These are phyloP conservation scores for Starmerella vaccinii DNA, from an alignment of 805 yeast species.

Conservation along the genomic window DNA sequence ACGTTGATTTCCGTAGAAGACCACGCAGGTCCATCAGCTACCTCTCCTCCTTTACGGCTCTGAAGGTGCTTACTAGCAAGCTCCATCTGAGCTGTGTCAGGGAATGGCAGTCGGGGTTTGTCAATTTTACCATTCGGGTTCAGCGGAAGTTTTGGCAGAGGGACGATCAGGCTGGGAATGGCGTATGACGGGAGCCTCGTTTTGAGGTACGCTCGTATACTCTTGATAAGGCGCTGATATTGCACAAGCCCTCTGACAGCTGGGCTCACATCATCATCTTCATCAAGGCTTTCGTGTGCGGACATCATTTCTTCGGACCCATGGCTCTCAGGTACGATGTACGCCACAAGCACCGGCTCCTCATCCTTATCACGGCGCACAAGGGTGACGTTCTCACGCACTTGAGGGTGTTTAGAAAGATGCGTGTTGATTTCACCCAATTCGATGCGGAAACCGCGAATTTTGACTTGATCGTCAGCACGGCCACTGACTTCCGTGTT, in stretches of 20 bases:
- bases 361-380: constrained; percentile 86
- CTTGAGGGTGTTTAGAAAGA: constrained; percentile 82
- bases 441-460: constrained; percentile 97
- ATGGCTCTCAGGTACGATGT: constrained; percentile 70
- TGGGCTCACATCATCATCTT: constrained; percentile 40
- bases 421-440: constrained; percentile 97
- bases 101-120: constrained; percentile 93
- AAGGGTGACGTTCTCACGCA: constrained; percentile 84
- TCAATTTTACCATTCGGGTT: constrained; percentile 98
- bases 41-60: constrained; percentile 32
- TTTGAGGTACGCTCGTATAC: constrained; percentile 71
- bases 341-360: constrained; percentile 84
- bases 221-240: constrained; percentile 66
- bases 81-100: constrained; percentile 75
- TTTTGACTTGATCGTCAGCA: constrained; percentile 97
- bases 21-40: constrained; percentile 36
- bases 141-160: constrained; percentile 73
- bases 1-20: constrained; percentile 56
- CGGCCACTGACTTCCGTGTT: constrained; percentile 97
- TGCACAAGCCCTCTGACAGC: constrained; percentile 69
- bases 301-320: constrained; percentile 37
- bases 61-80: constrained; percentile 49
- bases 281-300: constrained; percentile 34
- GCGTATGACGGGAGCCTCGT: constrained; percentile 88
- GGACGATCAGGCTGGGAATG: constrained; percentile 83